phyloP scores from a whole-genome alignment of 2,329 filamentous ascomycete genomes.

The Penicillium sp. region DNA sequence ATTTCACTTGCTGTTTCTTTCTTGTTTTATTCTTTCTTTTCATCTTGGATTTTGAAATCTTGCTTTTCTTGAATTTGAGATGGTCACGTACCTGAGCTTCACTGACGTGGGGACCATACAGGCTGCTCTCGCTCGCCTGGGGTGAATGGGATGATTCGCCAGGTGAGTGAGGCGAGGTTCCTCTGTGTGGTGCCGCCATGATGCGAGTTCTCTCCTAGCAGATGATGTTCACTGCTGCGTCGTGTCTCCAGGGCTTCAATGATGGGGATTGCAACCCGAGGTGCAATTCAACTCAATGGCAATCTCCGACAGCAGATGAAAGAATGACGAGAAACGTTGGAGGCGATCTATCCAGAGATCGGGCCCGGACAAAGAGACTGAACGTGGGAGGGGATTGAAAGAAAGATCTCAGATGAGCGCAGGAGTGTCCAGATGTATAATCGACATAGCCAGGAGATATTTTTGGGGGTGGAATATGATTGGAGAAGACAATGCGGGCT shows the following conservation, averaged over 20 bases:
- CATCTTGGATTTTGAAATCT: background rate
- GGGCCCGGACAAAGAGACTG: background rate
- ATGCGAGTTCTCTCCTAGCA: slow-evolving; percentile 13
- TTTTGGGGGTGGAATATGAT: slow-evolving; percentile 26
- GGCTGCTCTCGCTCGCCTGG: slow-evolving; percentile 18
- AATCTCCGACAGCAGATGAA: background rate
- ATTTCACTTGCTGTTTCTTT: background rate
- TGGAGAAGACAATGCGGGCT: slow-evolving; percentile 17
- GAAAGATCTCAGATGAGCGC: background rate
- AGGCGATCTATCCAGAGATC: slow-evolving; percentile 5
- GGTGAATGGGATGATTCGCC: slow-evolving; percentile 21
- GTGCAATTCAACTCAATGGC: background rate
- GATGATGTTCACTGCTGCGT: background rate
- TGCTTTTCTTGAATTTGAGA: background rate
- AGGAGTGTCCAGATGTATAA: slow-evolving; percentile 4
- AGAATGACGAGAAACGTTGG: background rate
- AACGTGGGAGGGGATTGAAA: background rate
- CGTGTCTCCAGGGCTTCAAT: background rate
- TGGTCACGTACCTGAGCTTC: slow-evolving; percentile 12
- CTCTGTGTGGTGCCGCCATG: slow-evolving; percentile 20
- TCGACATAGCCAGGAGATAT: slow-evolving; percentile 22
- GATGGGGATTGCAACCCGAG: background rate
- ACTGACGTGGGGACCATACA: slow-evolving; percentile 12
- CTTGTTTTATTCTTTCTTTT: background rate
- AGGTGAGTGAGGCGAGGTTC: slow-evolving; percentile 23